Conservation (phyloP, 1,284 basidiomycete species). For the Ustilago loliicola region DNA sequence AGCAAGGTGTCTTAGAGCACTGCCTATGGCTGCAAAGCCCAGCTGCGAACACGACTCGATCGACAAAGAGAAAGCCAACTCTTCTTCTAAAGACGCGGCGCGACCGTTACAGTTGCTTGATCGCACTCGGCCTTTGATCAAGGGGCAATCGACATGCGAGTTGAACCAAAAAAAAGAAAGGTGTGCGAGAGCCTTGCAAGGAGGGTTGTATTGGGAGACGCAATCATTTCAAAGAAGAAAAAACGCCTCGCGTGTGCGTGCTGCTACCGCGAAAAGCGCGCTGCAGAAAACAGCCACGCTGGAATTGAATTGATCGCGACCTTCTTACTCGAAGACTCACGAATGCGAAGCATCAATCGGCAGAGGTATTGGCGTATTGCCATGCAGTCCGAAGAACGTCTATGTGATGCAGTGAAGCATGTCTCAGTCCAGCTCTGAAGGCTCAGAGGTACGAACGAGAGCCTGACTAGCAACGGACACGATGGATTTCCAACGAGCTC, state of each 20-base stretch:
- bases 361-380: too few species aligned
- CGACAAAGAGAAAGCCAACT: background rate
- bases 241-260: constrained; percentile 10
- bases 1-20: too few species aligned
- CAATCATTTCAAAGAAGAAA: constrained; percentile 1
- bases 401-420: background rate
- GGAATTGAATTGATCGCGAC: constrained; percentile 15
- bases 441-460: too few species aligned
- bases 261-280: constrained; percentile 17
- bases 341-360: too few species aligned
- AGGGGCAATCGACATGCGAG: too few species aligned
- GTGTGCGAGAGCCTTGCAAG: too few species aligned
- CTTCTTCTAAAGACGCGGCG: background rate
- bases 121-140: background rate
- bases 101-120: background rate
- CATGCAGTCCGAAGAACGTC: background rate
- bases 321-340: too few species aligned
- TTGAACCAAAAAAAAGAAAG: too few species aligned
- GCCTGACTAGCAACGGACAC: too few species aligned
- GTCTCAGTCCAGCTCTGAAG: too few species aligned
- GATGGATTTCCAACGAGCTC: too few species aligned
- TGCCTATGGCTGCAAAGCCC: too few species aligned
- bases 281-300: constrained; percentile 13
- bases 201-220: background rate
- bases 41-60: background rate